Evolutionary conservation across 495 filamentous ascomycete species (phyloP).

Genomic region (Lichenothelia convexa): DNA sequence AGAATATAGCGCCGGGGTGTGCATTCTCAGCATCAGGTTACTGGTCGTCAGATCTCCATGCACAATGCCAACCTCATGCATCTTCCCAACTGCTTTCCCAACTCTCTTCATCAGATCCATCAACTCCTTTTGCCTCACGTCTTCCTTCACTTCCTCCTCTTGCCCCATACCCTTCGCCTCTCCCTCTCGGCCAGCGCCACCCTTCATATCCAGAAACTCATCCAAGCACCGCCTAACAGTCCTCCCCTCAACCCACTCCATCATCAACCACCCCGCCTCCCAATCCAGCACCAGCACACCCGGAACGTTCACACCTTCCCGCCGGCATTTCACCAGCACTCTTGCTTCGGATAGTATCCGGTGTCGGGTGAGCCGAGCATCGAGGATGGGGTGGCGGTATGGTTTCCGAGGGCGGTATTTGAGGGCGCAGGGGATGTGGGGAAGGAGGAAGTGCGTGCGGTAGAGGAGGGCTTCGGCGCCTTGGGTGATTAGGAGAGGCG

Average conservation of each 20-base stretch:
- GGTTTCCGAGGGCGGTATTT: constrained; percentile 88
- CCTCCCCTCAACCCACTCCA: constrained; percentile 75
- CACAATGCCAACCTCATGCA: constrained; percentile 69
- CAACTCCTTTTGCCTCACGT: constrained; percentile 27
- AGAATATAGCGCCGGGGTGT: constrained; percentile 2
- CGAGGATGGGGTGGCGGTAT: constrained; percentile 83
- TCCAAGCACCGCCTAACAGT: constrained; percentile 1
- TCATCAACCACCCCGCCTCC: constrained; percentile 62
- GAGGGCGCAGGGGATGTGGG: constrained; percentile 53
- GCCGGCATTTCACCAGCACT: constrained; percentile 49
- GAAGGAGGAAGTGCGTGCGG: constrained; percentile 60
- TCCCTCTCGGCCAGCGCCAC: constrained; percentile 15
- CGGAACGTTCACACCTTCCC: constrained; percentile 63
- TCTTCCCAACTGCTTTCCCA: constrained; percentile 51
- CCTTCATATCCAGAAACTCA: constrained; percentile 28
- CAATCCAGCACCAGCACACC: constrained; percentile 59
- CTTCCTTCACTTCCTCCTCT: constrained; percentile 9
- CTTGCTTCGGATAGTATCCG: constrained; percentile 77
- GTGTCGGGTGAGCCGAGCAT: constrained; percentile 68
- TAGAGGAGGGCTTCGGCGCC: constrained; percentile 93
- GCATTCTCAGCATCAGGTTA: constrained; percentile 66
- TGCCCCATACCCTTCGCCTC: constrained; percentile 11
- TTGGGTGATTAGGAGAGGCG: constrained; percentile 64
- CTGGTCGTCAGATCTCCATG: constrained; percentile 97
- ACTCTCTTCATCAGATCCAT: constrained; percentile 49